Percentiles rank a stretch among this genome's conserved stretches.
These are phyloP conservation scores for Panellus pusillus DNA, from an alignment of 768 basidiomycete species.

Conservation along the genomic window DNA sequence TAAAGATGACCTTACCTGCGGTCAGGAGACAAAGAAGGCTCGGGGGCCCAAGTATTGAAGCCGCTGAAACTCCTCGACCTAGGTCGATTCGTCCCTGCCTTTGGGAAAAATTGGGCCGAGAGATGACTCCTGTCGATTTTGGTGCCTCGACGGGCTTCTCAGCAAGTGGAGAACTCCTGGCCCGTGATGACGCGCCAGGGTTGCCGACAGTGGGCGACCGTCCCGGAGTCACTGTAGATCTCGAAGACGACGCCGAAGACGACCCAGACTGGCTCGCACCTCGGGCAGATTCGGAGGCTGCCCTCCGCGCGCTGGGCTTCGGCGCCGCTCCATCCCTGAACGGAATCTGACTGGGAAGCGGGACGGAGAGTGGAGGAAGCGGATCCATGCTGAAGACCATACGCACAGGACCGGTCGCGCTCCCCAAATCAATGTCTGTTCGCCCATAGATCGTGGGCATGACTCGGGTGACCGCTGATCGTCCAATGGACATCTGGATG, in stretches of 20 bases:
- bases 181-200: constrained; percentile 3
- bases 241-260: neutral
- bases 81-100: constrained; percentile 52
- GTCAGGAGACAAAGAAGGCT: constrained; percentile 31
- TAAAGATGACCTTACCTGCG: constrained; percentile 28
- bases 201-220: constrained; percentile 5
- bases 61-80: constrained; percentile 79
- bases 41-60: constrained; percentile 45
- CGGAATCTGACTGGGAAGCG: constrained; percentile 16
- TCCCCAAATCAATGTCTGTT: constrained; percentile 39
- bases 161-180: constrained; percentile 17
- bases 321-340: constrained; percentile 16
- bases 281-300: constrained; percentile 4
- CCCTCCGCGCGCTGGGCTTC: constrained; percentile 3
- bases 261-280: constrained; percentile 1
- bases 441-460: constrained; percentile 46
- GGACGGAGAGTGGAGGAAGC: constrained; percentile 24
- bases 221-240: neutral
- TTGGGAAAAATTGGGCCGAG: constrained; percentile 67
- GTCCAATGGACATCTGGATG: constrained; percentile 18
- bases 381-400: constrained; percentile 50
- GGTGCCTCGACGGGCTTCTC: constrained; percentile 2
- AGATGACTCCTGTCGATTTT: constrained; percentile 35
- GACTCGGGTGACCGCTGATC: constrained; percentile 17
- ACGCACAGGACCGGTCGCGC: constrained; percentile 45